A percentile compares a stretch with the other conserved stretches of the same genome.
Conservation (phyloP, 805 yeast species). For the Saccharomycopsis capsularis region DNA sequence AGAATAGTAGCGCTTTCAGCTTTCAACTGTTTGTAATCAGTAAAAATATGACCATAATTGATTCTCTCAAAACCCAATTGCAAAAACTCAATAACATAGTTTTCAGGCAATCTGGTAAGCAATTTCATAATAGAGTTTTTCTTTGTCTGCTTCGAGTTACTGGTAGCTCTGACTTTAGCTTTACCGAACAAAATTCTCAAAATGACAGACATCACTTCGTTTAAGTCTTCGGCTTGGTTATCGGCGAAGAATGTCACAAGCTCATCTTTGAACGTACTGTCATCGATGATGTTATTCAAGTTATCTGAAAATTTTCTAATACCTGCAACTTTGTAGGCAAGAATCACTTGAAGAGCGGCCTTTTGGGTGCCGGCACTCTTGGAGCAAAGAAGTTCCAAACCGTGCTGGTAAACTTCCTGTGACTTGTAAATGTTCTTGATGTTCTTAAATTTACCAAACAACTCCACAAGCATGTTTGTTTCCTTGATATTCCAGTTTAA, state of each 20-base stretch:
- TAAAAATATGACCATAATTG: slow-evolving; percentile 33
- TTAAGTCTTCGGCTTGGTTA: slow-evolving; percentile 48
- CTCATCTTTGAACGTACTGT: slow-evolving; percentile 80
- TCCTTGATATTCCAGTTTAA: slow-evolving; percentile 44
- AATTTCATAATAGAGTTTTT: slow-evolving; percentile 63
- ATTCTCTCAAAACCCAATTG: slow-evolving; percentile 53
- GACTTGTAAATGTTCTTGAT: slow-evolving; percentile 48
- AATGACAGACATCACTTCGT: slow-evolving; percentile 59
- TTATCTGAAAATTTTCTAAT: slow-evolving; percentile 67
- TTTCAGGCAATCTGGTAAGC: slow-evolving; percentile 48
- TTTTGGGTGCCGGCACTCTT: slow-evolving; percentile 59
- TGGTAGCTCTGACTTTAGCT: slow-evolving; percentile 60
- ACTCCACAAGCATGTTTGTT: slow-evolving; percentile 47
- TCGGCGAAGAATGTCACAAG: slow-evolving; percentile 54
- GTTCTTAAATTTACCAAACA: slow-evolving; percentile 59
- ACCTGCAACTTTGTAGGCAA: slow-evolving; percentile 53
- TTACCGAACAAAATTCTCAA: slow-evolving; percentile 72
- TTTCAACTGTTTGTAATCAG: slow-evolving; percentile 22
- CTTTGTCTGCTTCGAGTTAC: slow-evolving; percentile 66
- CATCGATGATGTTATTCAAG: slow-evolving; percentile 70
- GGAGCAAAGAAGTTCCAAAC: slow-evolving; percentile 54
- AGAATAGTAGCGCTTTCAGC: slow-evolving; percentile 2
- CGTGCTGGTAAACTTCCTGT: slow-evolving; percentile 45
- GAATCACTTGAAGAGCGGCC: slow-evolving; percentile 60
- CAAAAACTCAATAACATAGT: slow-evolving; percentile 53